Evolutionary conservation across 495 filamentous ascomycete genomes (phyloP).

Genomic region (Penicillium nucicola): DNA sequence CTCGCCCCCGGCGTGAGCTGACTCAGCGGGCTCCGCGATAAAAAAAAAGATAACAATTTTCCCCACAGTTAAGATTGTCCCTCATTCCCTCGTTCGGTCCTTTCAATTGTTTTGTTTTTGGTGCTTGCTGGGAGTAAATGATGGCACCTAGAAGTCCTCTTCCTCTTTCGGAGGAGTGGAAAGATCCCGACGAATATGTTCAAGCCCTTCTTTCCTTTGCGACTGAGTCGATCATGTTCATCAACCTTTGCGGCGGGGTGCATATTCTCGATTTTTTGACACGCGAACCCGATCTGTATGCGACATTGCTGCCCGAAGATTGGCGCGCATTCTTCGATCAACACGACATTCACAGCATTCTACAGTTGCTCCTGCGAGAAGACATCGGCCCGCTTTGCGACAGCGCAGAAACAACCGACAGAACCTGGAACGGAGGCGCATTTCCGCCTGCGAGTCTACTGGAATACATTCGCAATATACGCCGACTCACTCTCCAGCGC

Average conservation of each 20-base stretch:
- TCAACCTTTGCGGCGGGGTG: slow-evolving; percentile 84
- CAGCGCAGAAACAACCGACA: background rate
- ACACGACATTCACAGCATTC: slow-evolving; percentile 66
- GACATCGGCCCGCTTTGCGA: slow-evolving; percentile 36
- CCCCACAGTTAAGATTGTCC: slow-evolving; percentile 12
- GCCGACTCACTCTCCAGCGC: slow-evolving; percentile 64
- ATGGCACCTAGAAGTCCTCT: slow-evolving; percentile 41
- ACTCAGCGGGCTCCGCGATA: slow-evolving; percentile 17
- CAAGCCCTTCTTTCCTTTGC: slow-evolving; percentile 74
- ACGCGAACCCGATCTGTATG: slow-evolving; percentile 73
- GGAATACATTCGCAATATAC: slow-evolving; percentile 71
- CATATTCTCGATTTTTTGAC: slow-evolving; percentile 97
- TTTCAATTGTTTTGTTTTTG: background rate
- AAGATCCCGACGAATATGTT: slow-evolving; percentile 69
- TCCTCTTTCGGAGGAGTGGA: slow-evolving; percentile 56
- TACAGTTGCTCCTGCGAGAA: slow-evolving; percentile 76
- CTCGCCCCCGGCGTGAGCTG: background rate
- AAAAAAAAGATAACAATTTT: slow-evolving; percentile 16
- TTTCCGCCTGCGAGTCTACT: slow-evolving; percentile 65
- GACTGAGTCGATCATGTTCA: slow-evolving; percentile 72
- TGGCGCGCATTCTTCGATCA: slow-evolving; percentile 77
- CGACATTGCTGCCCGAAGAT: slow-evolving; percentile 67
- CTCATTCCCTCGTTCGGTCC: too few relatives aligned
- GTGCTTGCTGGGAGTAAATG: background rate
- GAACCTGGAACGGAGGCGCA: slow-evolving; percentile 49